Percentiles rank a stretch among this genome's conserved stretches.
phyloP scores from a whole-genome alignment of 2,329 filamentous ascomycete species.

The Chaetomium sp. region DNA sequence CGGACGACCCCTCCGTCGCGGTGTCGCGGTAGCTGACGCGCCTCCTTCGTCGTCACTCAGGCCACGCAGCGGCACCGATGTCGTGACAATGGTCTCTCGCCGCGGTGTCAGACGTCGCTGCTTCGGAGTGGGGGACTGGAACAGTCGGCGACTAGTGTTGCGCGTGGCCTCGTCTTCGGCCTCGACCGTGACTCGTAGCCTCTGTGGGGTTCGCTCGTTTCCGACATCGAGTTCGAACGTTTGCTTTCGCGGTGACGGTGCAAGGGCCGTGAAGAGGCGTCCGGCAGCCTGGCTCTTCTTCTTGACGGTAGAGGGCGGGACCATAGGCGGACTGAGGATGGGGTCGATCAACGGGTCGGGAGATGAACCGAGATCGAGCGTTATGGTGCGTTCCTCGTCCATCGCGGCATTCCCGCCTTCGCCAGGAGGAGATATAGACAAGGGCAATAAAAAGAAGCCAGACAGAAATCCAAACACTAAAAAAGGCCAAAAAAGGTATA shows the following conservation, averaged over 20 bases:
- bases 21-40: constrained; percentile 27
- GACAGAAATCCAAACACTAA: too few species aligned
- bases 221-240: constrained; percentile 53
- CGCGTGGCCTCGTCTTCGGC: constrained; percentile 34
- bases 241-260: constrained; percentile 47
- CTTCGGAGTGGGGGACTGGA: constrained; percentile 38
- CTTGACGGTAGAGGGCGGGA: constrained; percentile 32
- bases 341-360: constrained; percentile 44
- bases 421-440: neutral
- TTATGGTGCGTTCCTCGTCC: constrained; percentile 22
- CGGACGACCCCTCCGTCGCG: constrained; percentile 40
- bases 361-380: constrained; percentile 42
- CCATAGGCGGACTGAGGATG: constrained; percentile 31
- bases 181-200: constrained; percentile 50
- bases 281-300: constrained; percentile 39
- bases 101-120: constrained; percentile 22
- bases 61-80: constrained; percentile 43
- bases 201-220: constrained; percentile 43
- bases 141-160: constrained; percentile 34
- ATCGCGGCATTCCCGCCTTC: constrained; percentile 9
- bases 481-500: too few species aligned
- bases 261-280: constrained; percentile 31
- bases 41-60: constrained; percentile 38
- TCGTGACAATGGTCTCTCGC: constrained; percentile 33
- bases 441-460: neutral